phyloP scores from a whole-genome alignment of 1,139 yeast species.

The Blastobotrys persicus region DNA sequence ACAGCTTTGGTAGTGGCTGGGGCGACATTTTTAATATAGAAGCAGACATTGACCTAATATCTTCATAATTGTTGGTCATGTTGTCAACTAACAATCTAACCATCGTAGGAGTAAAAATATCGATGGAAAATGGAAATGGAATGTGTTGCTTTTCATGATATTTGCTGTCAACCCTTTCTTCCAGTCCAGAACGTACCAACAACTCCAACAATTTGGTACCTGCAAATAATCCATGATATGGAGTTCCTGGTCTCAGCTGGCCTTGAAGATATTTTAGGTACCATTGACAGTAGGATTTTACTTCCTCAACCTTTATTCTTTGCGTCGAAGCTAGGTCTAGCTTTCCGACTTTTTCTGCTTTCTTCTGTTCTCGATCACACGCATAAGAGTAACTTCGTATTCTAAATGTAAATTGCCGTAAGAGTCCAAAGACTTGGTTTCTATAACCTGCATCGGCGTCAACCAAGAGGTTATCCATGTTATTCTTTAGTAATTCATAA shows the following conservation, averaged over 20 bases:
- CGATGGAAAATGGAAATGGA: conserved; percentile 46
- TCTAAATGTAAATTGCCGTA: conserved; percentile 61
- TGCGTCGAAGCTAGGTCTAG: conserved; percentile 22
- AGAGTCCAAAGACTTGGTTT: conserved; percentile 57
- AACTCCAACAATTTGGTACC: conserved; percentile 50
- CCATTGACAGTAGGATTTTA: conserved; percentile 1
- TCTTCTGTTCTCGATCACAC: conserved; percentile 25
- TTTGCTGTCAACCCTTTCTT: conserved; percentile 41
- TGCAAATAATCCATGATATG: conserved; percentile 59
- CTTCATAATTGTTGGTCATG: conserved; percentile 70
- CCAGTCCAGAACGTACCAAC: conserved; percentile 57
- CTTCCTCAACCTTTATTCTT: conserved; percentile 36
- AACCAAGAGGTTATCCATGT: conserved; percentile 50
- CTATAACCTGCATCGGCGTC: conserved; percentile 69
- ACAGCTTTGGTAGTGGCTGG: conserved; percentile 31
- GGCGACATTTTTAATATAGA: conserved; percentile 53
- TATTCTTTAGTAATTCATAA: conserved; percentile 44
- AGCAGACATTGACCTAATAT: conserved; percentile 57
- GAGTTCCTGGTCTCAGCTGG: conserved; percentile 60
- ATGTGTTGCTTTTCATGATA: conserved; percentile 43
- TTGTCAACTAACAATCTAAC: conserved; percentile 56
- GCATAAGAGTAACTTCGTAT: conserved; percentile 66
- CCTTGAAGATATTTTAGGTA: conserved; percentile 2
- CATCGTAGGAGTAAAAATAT: conserved; percentile 43
- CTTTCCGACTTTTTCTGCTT: conserved; percentile 17